Base-by-base conservation (phyloP, 768 basidiomycete species). In the Gloeostereum incarnatum region DNA sequence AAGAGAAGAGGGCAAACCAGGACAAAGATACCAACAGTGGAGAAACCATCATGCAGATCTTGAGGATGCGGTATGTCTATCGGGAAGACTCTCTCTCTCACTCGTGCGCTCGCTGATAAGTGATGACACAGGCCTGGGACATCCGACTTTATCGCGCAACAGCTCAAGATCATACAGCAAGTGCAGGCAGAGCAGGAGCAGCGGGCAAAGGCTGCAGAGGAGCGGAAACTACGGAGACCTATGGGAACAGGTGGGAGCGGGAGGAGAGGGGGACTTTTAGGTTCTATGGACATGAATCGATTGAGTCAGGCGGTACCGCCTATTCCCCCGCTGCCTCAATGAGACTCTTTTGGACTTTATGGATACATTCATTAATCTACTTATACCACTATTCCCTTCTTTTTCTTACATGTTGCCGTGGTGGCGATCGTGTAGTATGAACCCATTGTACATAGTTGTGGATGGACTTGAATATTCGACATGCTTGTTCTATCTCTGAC, bases 11-110 rank as follows among this genome's bases (percentile, higher is more conserved):
- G 53, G n/a, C n/a, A n/a, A n/a, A n/a, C n/a, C 69, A 88, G 49
- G 75, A 88, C 58, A 78, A 82, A 43, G 81, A 85, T 41, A 69
- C 73, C 3, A 73, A 78, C 9, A 79, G 79, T 41, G 89, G 86
- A 36, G 91, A 98, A 62, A 90, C 84, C 25, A 96, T 98, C 42
- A 76, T 99, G 68, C 70, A 91, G 41, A 93, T 99, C 46, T 66
- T 99, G 29, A 75, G 96, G 22, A 98, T 98, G 94, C 73, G 92
- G 93, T 90, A 53, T 58, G 38, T 38, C 14, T 8, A 39, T 40
- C 11, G n/a, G n/a, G n/a, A n/a, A n/a, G n/a, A n/a, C n/a, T n/a
- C 37, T 14, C 3, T 24, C 19, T 8, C 29, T 27, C 14, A 19
- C 30, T 19, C 34, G 31, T 35, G 9, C 22, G 31, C 9, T 5